Evolutionary conservation across 306 rosid genomes (phyloP).

Genomic region (Corylus avellana): DNA sequence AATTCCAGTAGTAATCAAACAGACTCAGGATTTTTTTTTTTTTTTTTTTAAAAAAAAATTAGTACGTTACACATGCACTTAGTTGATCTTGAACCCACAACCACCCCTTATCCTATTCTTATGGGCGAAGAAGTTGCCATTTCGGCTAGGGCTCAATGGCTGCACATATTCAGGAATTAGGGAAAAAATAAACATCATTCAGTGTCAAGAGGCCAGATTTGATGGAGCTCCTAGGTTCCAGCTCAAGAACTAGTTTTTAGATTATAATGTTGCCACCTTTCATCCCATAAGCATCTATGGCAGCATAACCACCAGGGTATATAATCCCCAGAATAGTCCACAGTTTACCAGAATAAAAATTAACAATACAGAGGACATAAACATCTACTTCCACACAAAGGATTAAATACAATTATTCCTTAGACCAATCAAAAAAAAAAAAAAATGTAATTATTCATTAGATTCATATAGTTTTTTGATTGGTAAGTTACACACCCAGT

Average conservation of each 20-base stretch:
- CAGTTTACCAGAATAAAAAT: background rate
- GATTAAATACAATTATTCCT: background rate
- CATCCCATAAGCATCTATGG: background rate
- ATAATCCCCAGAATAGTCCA: background rate
- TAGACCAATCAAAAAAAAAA: too few species aligned
- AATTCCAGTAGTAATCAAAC: background rate
- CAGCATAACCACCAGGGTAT: background rate
- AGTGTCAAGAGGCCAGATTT: background rate
- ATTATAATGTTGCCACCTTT: background rate
- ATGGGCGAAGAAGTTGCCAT: background rate
- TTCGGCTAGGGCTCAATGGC: background rate
- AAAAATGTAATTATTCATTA: background rate
- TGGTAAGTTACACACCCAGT: background rate
- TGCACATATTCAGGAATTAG: background rate
- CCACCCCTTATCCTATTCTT: background rate
- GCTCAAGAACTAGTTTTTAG: background rate
- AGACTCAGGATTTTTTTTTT: background rate
- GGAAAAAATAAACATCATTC: background rate
- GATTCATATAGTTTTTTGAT: background rate
- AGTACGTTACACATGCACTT: background rate
- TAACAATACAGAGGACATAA: background rate
- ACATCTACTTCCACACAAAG: background rate
- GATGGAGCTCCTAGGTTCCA: background rate
- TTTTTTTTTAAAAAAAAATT: background rate
- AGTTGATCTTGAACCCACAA: background rate